Percentiles rank a stretch among this genome's conserved stretches.
Conservation (phyloP, 1,139 yeast genomes). For the Hemisphaericaspora xylofermentans region DNA sequence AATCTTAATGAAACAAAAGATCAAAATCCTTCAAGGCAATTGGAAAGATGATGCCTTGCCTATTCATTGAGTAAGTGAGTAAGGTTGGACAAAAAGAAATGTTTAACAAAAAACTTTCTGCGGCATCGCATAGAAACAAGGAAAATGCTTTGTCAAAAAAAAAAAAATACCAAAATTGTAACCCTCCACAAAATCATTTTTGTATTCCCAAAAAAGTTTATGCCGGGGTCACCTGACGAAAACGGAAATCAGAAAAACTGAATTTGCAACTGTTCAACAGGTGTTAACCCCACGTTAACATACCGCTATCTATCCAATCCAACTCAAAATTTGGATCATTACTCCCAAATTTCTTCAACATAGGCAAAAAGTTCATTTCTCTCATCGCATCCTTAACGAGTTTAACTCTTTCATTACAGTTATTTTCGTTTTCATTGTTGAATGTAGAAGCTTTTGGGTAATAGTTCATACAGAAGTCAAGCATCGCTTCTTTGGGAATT, state of each 20-base stretch:
- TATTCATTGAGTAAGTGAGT: too few species aligned
- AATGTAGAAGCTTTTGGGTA: constrained; percentile 25
- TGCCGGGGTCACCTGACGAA: not conserved
- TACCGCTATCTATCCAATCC: constrained; percentile 38
- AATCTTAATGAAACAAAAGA: too few species aligned
- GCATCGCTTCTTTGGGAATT: constrained; percentile 36
- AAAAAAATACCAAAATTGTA: not conserved
- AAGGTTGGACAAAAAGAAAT: not conserved
- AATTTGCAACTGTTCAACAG: not conserved
- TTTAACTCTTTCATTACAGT: constrained; percentile 21
- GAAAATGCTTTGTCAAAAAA: not conserved
- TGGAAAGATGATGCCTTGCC: too few species aligned
- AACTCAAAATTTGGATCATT: constrained; percentile 29
- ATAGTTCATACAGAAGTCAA: constrained; percentile 40
- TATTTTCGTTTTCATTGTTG: constrained; percentile 5
- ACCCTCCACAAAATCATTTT: too few species aligned
- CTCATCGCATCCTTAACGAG: constrained; percentile 24
- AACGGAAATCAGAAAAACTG: not conserved
- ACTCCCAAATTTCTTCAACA: constrained; percentile 35
- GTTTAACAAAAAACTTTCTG: not conserved
- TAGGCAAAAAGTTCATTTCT: constrained; percentile 29
- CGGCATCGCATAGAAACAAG: not conserved
- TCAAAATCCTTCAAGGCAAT: too few species aligned
- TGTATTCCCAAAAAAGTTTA: too few species aligned
- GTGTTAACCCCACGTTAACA: constrained; percentile 32